Evolutionary conservation across 2,329 filamentous ascomycete genomes (phyloP), one percentile per base, ranked within the genome.

Genomic region (Epichloe gansuensis): DNA sequence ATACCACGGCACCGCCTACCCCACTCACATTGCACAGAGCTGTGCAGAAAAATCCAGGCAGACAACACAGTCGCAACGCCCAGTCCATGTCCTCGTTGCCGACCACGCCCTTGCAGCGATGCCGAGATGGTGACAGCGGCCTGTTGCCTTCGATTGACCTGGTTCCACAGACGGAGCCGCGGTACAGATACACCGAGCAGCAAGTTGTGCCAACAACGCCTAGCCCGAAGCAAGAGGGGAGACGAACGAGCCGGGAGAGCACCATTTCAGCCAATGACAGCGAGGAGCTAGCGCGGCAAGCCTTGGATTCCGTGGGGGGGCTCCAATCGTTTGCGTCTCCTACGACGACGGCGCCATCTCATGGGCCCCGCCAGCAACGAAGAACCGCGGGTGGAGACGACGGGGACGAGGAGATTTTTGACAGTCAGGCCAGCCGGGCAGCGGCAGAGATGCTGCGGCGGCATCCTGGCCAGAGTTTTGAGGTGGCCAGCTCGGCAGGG

Each of bases 41-140:
- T 56, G 71, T 64, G 27, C 71, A 66, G 54, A 75, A 68, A 65
- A 76, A 71, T 61, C 75, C 65, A 53, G 71, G 77, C 51, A 80
- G 80, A 52, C 89, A 95, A 52, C 89, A 95, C 64, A 80, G 77
- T 17, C 81, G 89, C 58, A 87, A 84, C 53, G 80, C 83, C 34
- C 88, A 94, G 64, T 93, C 88, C 44, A 74, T 95, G 65, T 94
- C 89, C 0, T 93, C 89, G 1, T 72, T 95, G 5, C 89, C 89
- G 7, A 82, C 81, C 5, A 95, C 89, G 2, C 88, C 89, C 9
- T 75, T 80, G 13, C 66, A 73, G 43, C 75, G 78, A 48, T 68
- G 71, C 12, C 67, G 68, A 36, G 74, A 72, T 40, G 70, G 72
- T 41, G 73, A 75, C 47, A 67, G 70, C 15, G 74, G 71, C 4